phyloP scores from a whole-genome alignment of 352 stramenopile species.

The Phytophthora melonis region DNA sequence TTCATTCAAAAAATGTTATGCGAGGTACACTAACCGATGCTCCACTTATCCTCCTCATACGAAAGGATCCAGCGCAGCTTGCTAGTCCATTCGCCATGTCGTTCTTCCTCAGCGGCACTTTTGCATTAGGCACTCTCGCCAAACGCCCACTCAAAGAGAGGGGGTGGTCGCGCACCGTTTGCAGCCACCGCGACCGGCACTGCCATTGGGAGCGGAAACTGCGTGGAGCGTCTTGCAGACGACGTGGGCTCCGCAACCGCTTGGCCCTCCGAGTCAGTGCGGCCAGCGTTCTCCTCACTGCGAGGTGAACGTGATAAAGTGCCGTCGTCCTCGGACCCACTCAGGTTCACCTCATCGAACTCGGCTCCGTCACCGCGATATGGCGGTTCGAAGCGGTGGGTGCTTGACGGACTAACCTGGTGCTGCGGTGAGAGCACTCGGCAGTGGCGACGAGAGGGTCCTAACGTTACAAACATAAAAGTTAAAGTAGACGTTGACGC shows the following conservation, averaged over 20 bases:
- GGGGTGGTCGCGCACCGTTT: not conserved
- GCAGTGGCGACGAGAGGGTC: not conserved
- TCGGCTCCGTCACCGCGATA: not conserved
- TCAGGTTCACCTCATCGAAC: slow-evolving; percentile 16
- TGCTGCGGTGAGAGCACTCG: not conserved
- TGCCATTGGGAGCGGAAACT: slow-evolving; percentile 17
- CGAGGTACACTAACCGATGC: no score
- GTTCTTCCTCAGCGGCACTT: not conserved
- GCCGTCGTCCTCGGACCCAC: slow-evolving; percentile 6
- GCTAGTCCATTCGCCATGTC: not conserved
- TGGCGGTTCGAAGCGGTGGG: not conserved
- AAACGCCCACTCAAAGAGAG: slow-evolving; percentile 6
- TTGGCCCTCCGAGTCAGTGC: not conserved
- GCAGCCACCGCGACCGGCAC: slow-evolving; percentile 4
- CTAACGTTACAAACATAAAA: not conserved
- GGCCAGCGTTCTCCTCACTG: not conserved
- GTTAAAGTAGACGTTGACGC: not conserved
- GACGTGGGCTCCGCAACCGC: not conserved
- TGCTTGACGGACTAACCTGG: not conserved
- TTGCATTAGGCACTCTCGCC: not conserved
- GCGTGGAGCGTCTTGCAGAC: not conserved
- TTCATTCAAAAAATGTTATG: no score
- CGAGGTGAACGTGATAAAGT: not conserved
- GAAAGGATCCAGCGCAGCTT: not conserved
- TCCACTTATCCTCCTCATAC: no score